Percentiles rank a stretch among this genome's conserved stretches.
These are phyloP conservation scores for Bretschneidera sinensis DNA, from an alignment of 345 rosid genomes.

Conservation along the genomic window DNA sequence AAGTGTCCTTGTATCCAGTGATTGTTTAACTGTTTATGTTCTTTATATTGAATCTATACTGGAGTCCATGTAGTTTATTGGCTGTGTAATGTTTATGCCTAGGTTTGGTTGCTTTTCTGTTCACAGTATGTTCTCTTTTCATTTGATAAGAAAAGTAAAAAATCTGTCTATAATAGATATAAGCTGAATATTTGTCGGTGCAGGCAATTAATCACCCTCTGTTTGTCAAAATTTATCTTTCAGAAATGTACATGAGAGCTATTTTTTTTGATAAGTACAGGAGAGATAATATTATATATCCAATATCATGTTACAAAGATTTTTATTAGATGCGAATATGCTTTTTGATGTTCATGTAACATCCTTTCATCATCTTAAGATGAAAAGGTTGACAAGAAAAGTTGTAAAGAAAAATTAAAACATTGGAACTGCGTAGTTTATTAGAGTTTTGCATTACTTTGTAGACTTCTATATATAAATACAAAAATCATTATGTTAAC, in stretches of 20 bases:
- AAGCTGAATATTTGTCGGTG: not conserved
- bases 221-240: no score
- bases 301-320: not conserved
- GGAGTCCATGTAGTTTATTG: not conserved
- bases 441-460: not conserved
- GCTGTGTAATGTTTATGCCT: not conserved
- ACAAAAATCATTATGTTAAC: not conserved
- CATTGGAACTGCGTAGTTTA: not conserved
- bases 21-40: conserved; percentile 13
- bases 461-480: no score
- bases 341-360: not conserved
- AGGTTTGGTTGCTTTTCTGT: not conserved
- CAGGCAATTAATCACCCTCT: not conserved
- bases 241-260: no score
- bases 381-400: not conserved
- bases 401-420: no score
- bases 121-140: not conserved
- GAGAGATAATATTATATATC: not conserved
- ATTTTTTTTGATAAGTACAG: no score
- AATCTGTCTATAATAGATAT: no score
- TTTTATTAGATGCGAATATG: not conserved
- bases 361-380: not conserved
- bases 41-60: no score
- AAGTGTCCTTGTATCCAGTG: conserved; percentile 45
- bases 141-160: not conserved